phyloP scores from a whole-genome alignment of 257 asterid species.

The Nicotiana otophora region DNA sequence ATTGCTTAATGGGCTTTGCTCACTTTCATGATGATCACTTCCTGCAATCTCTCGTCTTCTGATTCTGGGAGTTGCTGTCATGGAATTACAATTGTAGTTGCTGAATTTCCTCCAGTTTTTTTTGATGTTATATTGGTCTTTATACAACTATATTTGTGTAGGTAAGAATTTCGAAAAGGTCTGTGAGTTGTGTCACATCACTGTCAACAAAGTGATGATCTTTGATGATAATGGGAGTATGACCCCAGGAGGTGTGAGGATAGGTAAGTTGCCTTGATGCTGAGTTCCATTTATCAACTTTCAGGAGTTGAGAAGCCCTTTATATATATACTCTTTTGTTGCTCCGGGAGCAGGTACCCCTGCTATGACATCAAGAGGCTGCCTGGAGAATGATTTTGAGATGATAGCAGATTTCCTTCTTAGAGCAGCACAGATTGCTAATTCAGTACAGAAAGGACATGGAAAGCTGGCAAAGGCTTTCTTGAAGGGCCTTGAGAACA shows the following conservation, averaged over 20 bases:
- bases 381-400: constrained; percentile 71
- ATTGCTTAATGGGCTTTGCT: not conserved
- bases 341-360: constrained; percentile 50
- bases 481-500: constrained; percentile 65
- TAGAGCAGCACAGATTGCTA: constrained; percentile 59
- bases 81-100: not conserved
- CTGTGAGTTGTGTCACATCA: constrained; percentile 70
- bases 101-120: not conserved
- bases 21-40: not conserved
- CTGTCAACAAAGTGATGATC: constrained; percentile 62
- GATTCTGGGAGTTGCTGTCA: not conserved
- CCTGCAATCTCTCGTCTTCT: not conserved
- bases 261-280: constrained; percentile 40
- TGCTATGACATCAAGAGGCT: constrained; percentile 90
- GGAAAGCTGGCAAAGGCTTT: constrained; percentile 58
- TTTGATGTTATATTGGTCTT: not conserved
- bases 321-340: not conserved
- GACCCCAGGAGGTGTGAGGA: constrained; percentile 73
- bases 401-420: constrained; percentile 61
- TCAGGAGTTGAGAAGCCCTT: not conserved
- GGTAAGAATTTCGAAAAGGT: constrained; percentile 75
- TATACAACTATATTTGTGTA: constrained; percentile 17
- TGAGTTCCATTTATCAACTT: not conserved
- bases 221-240: constrained; percentile 70
- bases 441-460: constrained; percentile 60